These are phyloP conservation scores for Fusarium fujikuroi DNA, from an alignment of 2,329 filamentous ascomycete species.

Conservation along the genomic window DNA sequence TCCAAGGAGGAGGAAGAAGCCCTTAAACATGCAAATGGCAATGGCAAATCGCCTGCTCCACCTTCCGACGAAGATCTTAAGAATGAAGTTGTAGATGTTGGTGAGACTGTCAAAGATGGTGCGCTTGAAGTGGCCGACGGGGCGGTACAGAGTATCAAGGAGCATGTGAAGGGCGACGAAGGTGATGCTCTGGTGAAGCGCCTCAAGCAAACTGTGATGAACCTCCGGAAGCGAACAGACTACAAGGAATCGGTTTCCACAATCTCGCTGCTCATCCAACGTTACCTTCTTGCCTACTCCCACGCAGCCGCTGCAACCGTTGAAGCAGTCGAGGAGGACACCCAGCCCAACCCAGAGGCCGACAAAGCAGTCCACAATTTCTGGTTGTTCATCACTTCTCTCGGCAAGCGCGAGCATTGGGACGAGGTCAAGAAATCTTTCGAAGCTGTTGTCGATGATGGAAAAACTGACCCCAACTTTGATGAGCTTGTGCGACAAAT, in stretches of 20 bases:
- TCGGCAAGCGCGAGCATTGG: constrained; percentile 82
- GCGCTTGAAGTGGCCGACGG: constrained; percentile 64
- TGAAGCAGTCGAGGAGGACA: constrained; percentile 73
- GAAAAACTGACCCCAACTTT: constrained; percentile 82
- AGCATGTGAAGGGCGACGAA: constrained; percentile 79
- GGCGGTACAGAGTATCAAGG: constrained; percentile 75
- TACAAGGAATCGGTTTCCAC: constrained; percentile 89
- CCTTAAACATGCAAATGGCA: constrained; percentile 54
- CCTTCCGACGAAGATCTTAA: constrained; percentile 73
- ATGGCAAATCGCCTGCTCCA: constrained; percentile 44
- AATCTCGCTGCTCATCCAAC: constrained; percentile 77
- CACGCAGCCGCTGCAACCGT: constrained; percentile 75
- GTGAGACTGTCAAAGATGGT: constrained; percentile 64
- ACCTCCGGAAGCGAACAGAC: constrained; percentile 79
- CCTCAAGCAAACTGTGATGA: constrained; percentile 79
- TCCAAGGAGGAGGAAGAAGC: constrained; percentile 68
- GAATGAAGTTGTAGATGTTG: constrained; percentile 65
- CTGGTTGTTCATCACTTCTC: constrained; percentile 82
- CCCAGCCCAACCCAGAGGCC: constrained; percentile 77
- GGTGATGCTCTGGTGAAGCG: constrained; percentile 78
- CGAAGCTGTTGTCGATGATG: constrained; percentile 76
- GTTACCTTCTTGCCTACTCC: constrained; percentile 82
- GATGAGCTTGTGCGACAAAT: constrained; percentile 80
- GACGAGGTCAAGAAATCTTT: constrained; percentile 76
- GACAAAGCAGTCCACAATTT: constrained; percentile 82